Evolutionary conservation across 495 filamentous ascomycete species (phyloP).

Genomic region (Hyaloscypha variabilis): DNA sequence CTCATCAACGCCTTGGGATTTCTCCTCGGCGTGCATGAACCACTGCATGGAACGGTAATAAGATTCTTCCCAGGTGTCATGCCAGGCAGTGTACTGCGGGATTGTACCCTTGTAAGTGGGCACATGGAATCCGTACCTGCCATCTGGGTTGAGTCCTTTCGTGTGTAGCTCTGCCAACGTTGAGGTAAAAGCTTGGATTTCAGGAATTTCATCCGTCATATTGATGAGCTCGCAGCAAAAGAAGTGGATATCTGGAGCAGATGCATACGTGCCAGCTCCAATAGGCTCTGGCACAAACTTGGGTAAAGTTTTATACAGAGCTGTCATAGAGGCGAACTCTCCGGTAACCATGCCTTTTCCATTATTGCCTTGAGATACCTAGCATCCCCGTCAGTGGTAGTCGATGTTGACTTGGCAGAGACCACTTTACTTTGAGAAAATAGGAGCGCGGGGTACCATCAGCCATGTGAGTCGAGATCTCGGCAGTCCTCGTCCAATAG

Average conservation of each 20-base stretch:
- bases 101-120: slow-evolving; percentile 39
- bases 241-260: slow-evolving; percentile 18
- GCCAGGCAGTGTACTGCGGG: slow-evolving; percentile 24
- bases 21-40: slow-evolving; percentile 30
- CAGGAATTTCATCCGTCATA: slow-evolving; percentile 33
- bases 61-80: slow-evolving; percentile 33
- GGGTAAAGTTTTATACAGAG: no score
- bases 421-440: no score
- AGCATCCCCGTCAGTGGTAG: no score
- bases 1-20: slow-evolving; percentile 24
- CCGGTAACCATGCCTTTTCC: slow-evolving; percentile 41
- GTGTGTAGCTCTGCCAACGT: slow-evolving; percentile 46
- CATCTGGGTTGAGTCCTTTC: slow-evolving; percentile 43
- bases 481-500: slow-evolving; percentile 40
- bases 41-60: slow-evolving; percentile 28
- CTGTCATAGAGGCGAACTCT: slow-evolving; percentile 47
- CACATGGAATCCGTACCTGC: slow-evolving; percentile 54
- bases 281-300: no score
- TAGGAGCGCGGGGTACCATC: no score
- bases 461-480: slow-evolving; percentile 34
- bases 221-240: slow-evolving; percentile 25
- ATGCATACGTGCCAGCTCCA: no score
- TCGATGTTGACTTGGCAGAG: no score
- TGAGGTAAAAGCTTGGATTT: slow-evolving; percentile 42
- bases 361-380: slow-evolving; percentile 32